Evolutionary conservation across 352 stramenopile species (phyloP), one percentile per base, ranked within the genome.

Genomic region (Globisporangium perplexum): DNA sequence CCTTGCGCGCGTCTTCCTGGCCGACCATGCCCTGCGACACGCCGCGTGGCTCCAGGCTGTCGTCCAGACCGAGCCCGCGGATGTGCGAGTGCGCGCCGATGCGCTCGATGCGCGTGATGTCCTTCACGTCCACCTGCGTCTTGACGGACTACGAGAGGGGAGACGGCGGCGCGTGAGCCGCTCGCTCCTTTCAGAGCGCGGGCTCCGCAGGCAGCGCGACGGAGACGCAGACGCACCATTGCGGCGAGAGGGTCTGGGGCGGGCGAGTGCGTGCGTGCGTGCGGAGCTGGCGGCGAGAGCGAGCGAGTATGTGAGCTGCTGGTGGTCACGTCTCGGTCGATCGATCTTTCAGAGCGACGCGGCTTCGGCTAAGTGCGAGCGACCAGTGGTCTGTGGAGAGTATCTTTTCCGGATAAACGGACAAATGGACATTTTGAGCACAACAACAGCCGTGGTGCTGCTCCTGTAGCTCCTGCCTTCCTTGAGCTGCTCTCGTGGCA

Each of bases 21-120:
- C 97, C 97, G 18, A 99, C 96, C 89, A 99, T 98, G 28, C 96
- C 96, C 65, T 99, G 95, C 33, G 83, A 96, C 1, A 96, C 83
- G 30, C 83, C 75, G 8, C 96, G 77, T 7, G 96, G 89, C 72
- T 99, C 96, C 22, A 99, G 73, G 41, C 88, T 81, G 68, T 99
- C 97, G 57, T 99, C 96, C 5, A 99, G 77, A 39, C 97, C 97
- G 4, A 99, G 77, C 4, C 97, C 96, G 49, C 96, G 89, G 74
- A 99, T 99, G 69, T 99, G 97, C 53, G 91, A 98, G 79, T 99
- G 97, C 26, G 97, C 96, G 26, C 96, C 96, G 60, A 99, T 99
- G 57, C 97, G 95, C 86, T 99, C 95, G 52, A 98, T 96, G 76
- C 95, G 94, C 59, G 96, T 98, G 45, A 99, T 90, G 72, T 99